Evolutionary conservation across 2,329 filamentous ascomycete genomes (phyloP), one percentile per base, ranked within the genome.

Genomic region (Xylariomycetidae sp.): DNA sequence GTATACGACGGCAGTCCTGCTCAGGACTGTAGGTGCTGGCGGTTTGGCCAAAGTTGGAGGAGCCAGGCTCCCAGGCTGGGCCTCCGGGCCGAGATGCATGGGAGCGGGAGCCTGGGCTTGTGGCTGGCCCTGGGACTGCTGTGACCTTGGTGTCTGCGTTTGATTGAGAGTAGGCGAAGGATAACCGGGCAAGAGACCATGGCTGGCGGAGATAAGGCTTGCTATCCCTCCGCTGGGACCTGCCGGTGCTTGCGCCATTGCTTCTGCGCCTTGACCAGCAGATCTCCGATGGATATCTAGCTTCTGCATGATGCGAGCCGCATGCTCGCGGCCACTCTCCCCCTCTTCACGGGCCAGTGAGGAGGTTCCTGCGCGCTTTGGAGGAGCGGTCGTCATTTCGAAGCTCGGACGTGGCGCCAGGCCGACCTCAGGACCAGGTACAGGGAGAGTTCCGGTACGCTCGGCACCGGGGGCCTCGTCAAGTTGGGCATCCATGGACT

Each of bases 231-330:
- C 70, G 58, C 44, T 56, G n/a, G 49, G 57, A 23, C 57, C 66
- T 17, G 63, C 63, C 33, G 56, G 62, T 22, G 60, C 56, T 15
- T 53, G 58, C 30, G 58, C 57, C 7, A 53, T 49, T 19, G 68
- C 65, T 7, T 56, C 52, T 16, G 59, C 63, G 14, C 61, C 56
- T 19, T 70, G 68, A 40, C 80, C 74, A 6, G 79, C 76, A 23
- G 80, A 71, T 54, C 90, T 93, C 44, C 90, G 79, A 57, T 93
- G 85, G 37, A 95, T 69, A 58, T 95, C 90, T 27, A 95, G 72
- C 59, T 88, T 95, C 56, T 93, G 86, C 57, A 95, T 95, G 43
- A 96, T 87, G 39, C 89, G 79, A 14, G 86, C 77, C 7, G 86
- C 84, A 57, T 92, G 87, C 39, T 93, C 88, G 40, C 84, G 74